Percentiles rank a stretch among this genome's conserved stretches.
Evolutionary conservation across 306 rosid genomes (phyloP).

Genomic region (Cyclanthera cordifolia): DNA sequence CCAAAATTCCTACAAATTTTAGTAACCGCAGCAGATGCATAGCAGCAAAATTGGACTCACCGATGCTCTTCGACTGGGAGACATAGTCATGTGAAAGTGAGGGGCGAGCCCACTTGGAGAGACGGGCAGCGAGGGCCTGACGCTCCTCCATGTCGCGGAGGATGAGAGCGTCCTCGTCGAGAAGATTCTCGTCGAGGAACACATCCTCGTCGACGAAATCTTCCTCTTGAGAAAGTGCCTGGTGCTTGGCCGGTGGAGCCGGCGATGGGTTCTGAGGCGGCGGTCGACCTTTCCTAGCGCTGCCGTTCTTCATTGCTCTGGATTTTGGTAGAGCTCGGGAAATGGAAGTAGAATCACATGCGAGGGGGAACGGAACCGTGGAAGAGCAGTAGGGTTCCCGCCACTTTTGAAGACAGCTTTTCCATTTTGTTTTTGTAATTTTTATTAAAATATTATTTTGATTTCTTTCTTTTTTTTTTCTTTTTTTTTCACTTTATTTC

Average conservation of each 20-base stretch:
- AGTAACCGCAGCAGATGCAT: conserved; percentile 10
- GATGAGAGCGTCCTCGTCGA: conserved; percentile 61
- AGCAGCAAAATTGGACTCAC: conserved; percentile 28
- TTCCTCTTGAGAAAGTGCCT: conserved; percentile 48
- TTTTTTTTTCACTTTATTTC: too few species aligned
- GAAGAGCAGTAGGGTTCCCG: conserved; percentile 31
- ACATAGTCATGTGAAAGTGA: conserved; percentile 42
- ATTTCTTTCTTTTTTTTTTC: too few species aligned
- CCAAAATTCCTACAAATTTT: conserved; percentile 13
- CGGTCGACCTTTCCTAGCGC: conserved; percentile 42
- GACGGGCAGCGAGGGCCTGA: conserved; percentile 52
- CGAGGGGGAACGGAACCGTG: background rate
- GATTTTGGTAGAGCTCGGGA: background rate
- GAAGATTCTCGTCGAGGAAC: conserved; percentile 60
- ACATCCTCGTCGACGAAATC: conserved; percentile 89
- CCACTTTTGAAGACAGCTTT: conserved; percentile 26
- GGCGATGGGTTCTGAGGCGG: conserved; percentile 35
- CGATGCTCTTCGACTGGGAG: conserved; percentile 39
- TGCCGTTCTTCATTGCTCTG: conserved; percentile 33
- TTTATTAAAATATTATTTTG: too few species aligned
- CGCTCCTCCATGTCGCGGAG: conserved; percentile 82
- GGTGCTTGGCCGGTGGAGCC: conserved; percentile 39
- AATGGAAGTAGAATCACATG: background rate
- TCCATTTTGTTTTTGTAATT: too few species aligned
- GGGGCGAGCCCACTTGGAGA: conserved; percentile 74